phyloP scores from a whole-genome alignment of 2,329 filamentous ascomycete species.

The Piedraia hortae region DNA sequence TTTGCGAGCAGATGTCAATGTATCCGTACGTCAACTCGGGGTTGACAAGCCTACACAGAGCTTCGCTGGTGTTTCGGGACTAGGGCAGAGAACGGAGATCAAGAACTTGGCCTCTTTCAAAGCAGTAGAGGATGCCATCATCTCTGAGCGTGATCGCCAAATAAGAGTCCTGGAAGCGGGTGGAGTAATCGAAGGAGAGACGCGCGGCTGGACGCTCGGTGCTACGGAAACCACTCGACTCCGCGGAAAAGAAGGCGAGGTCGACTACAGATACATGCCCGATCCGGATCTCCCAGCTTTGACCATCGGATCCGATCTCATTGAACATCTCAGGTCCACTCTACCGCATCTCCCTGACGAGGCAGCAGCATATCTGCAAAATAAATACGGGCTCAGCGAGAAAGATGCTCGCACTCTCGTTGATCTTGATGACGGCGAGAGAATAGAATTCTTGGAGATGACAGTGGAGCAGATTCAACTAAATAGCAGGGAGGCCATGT shows the following conservation, averaged over 20 bases:
- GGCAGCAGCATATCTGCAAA: conserved; percentile 25
- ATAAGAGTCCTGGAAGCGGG: conserved; percentile 54
- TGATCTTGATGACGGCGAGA: conserved; percentile 46
- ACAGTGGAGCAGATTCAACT: conserved; percentile 23
- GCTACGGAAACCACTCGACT: conserved; percentile 55
- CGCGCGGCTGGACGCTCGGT: conserved; percentile 73
- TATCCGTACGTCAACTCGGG: conserved; percentile 43
- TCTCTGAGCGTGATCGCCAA: conserved; percentile 71
- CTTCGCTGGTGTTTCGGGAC: conserved; percentile 29
- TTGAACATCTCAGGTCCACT: conserved; percentile 32
- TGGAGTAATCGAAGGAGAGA: conserved; percentile 54
- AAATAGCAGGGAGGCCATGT: no score
- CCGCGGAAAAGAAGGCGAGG: conserved; percentile 81
- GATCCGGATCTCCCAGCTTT: conserved; percentile 74
- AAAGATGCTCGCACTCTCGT: conserved; percentile 69
- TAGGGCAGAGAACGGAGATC: conserved; percentile 84
- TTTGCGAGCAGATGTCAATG: conserved; percentile 78
- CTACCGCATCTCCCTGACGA: conserved; percentile 45
- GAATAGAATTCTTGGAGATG: conserved; percentile 56
- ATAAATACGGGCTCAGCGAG: conserved; percentile 37
- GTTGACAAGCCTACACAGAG: conserved; percentile 14
- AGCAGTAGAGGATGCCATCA: conserved; percentile 79
- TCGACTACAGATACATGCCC: conserved; percentile 96
- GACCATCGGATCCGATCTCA: conserved; percentile 40
- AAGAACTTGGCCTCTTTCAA: conserved; percentile 93